Conservation (phyloP, 805 yeast genomes). For the Cyberlindnera mississippiensis region DNA sequence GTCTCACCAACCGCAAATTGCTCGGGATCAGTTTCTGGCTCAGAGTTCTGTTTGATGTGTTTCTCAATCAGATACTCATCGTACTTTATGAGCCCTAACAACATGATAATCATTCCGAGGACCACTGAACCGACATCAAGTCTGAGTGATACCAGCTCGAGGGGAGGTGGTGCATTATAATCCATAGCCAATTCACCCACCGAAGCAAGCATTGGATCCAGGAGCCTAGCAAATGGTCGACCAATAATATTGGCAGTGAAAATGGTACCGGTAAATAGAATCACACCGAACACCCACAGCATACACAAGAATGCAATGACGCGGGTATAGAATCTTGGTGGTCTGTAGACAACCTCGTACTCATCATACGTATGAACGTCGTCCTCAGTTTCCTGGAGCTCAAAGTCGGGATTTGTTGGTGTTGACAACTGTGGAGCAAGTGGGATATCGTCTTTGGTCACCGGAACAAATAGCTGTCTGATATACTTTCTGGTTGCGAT, state of each 20-base stretch:
- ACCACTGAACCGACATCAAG: too few relatives aligned
- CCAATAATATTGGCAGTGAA: constrained; percentile 26
- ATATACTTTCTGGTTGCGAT: constrained; percentile 63
- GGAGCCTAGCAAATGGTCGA: too few relatives aligned
- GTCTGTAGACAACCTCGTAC: constrained; percentile 80
- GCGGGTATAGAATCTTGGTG: constrained; percentile 68
- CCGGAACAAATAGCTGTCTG: constrained; percentile 71
- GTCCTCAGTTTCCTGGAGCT: constrained; percentile 39
- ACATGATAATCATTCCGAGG: too few relatives aligned
- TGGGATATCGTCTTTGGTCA: constrained; percentile 71
- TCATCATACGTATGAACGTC: constrained; percentile 37
- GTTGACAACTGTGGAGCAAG: constrained; percentile 32
- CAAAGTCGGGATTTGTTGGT: constrained; percentile 1
- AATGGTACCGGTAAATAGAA: constrained; percentile 26
- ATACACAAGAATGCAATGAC: constrained; percentile 39
- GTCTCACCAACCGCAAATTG: too few relatives aligned
- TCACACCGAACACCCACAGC: constrained; percentile 45
- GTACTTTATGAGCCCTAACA: too few relatives aligned
- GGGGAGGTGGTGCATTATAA: too few relatives aligned
- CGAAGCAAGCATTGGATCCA: too few relatives aligned
- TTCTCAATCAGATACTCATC: too few relatives aligned
- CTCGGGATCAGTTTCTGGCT: too few relatives aligned
- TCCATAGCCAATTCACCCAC: too few relatives aligned
- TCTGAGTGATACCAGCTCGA: too few relatives aligned
- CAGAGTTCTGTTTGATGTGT: too few relatives aligned